phyloP scores from a whole-genome alignment of 331 rosid genomes.

The Rhamnella rubrinervis region DNA sequence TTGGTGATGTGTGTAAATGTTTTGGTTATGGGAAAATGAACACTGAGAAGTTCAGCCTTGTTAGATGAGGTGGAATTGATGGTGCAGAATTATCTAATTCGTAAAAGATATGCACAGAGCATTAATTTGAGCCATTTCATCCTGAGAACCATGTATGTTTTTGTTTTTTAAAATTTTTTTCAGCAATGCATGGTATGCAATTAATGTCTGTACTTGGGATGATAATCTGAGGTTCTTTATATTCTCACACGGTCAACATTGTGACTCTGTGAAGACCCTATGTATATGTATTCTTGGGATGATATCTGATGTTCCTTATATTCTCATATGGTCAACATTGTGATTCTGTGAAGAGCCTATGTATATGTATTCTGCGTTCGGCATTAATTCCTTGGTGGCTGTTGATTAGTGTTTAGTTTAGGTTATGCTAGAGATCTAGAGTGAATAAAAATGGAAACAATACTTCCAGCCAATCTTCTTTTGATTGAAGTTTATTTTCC shows the following conservation, averaged over 20 bases:
- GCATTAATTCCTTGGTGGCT: background rate
- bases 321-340: background rate
- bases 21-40: slow-evolving; percentile 10
- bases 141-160: background rate
- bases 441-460: background rate
- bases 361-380: no score
- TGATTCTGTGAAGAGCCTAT: background rate
- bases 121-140: background rate
- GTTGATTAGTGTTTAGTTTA: background rate
- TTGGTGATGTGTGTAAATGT: background rate
- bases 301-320: slow-evolving; percentile 18
- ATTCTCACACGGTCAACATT: background rate
- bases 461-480: no score
- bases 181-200: background rate
- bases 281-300: background rate
- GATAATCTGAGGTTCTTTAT: slow-evolving; percentile 18
- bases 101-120: background rate
- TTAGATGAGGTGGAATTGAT: background rate
- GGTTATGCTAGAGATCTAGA: no score
- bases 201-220: background rate
- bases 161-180: background rate
- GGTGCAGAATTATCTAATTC: background rate
- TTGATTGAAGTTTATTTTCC: background rate
- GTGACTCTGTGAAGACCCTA: background rate
- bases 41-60: background rate